phyloP scores from a whole-genome alignment of 208 protist species.

The Trypanosoma theileri region DNA sequence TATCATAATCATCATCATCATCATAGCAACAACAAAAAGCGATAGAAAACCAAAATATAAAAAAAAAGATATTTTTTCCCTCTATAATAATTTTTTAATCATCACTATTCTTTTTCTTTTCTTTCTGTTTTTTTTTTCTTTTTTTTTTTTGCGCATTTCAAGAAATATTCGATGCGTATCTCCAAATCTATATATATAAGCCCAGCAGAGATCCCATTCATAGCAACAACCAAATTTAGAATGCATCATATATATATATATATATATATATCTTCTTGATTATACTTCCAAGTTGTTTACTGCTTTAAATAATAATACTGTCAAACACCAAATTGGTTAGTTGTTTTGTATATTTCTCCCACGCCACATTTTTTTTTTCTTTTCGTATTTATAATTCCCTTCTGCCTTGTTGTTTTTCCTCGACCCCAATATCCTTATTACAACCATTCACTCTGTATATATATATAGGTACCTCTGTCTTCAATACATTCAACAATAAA shows the following conservation, averaged over 20 bases:
- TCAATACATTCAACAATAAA: background rate
- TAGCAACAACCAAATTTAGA: constrained; percentile 3
- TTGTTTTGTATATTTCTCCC: background rate
- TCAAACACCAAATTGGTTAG: too few species aligned
- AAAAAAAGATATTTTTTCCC: too few species aligned
- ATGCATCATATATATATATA: background rate
- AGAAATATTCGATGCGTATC: background rate
- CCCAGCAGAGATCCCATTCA: background rate
- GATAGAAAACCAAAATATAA: too few species aligned
- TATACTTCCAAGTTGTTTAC: background rate
- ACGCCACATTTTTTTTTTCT: background rate
- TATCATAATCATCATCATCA: too few species aligned
- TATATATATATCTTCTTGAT: background rate
- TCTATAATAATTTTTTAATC: too few species aligned
- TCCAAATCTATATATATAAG: background rate
- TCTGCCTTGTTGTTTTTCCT: background rate
- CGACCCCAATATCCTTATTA: too few species aligned
- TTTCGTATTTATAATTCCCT: background rate
- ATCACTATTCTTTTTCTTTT: too few species aligned
- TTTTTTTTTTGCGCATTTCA: too few species aligned
- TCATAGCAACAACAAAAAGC: too few species aligned
- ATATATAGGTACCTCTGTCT: background rate
- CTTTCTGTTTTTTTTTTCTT: too few species aligned
- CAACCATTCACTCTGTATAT: background rate
- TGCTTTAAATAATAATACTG: too few species aligned